Percentiles rank a stretch among this genome's conserved stretches.
phyloP scores from a whole-genome alignment of 2,329 filamentous ascomycete species.

The Fusarium zealandicum region DNA sequence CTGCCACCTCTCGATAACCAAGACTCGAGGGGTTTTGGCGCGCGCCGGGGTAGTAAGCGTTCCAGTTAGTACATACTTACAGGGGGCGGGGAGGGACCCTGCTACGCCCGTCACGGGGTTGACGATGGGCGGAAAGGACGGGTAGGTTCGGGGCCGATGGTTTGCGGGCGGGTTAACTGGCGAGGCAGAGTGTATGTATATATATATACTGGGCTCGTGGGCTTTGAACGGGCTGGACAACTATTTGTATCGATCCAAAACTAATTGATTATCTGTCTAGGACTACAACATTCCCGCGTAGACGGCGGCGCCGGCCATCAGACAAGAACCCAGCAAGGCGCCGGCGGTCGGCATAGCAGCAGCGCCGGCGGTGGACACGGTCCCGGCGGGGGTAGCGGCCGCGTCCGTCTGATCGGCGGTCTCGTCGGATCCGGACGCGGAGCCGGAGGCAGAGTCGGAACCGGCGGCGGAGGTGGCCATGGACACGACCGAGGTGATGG shows the following conservation, averaged over 20 bases:
- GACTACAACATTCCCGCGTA: slow-evolving; percentile 39
- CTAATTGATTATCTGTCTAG: not conserved
- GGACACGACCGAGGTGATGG: slow-evolving; percentile 19
- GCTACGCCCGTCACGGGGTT: slow-evolving; percentile 25
- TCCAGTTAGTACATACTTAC: slow-evolving; percentile 5
- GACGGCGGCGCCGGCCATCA: slow-evolving; percentile 42
- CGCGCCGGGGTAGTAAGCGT: slow-evolving; percentile 7
- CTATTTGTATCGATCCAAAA: not conserved
- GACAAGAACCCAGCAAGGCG: slow-evolving; percentile 33
- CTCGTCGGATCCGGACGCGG: slow-evolving; percentile 25
- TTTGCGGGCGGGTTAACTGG: slow-evolving; percentile 24
- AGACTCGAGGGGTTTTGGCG: too few relatives aligned
- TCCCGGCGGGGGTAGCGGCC: slow-evolving; percentile 23
- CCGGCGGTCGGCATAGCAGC: slow-evolving; percentile 37
- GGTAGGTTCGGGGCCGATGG: slow-evolving; percentile 20
- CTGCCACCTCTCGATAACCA: slow-evolving; percentile 6
- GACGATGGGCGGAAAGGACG: slow-evolving; percentile 13
- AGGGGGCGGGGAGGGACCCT: not conserved
- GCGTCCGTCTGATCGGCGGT: slow-evolving; percentile 17
- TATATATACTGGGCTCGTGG: too few relatives aligned
- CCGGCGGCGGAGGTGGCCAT: slow-evolving; percentile 18
- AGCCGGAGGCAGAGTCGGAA: slow-evolving; percentile 16
- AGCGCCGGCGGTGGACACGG: slow-evolving; percentile 35
- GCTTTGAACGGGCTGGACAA: too few relatives aligned
- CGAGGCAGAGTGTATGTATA: not conserved